Base-by-base conservation (phyloP, 2,329 filamentous ascomycete genomes). In the Cercospora zeina region DNA sequence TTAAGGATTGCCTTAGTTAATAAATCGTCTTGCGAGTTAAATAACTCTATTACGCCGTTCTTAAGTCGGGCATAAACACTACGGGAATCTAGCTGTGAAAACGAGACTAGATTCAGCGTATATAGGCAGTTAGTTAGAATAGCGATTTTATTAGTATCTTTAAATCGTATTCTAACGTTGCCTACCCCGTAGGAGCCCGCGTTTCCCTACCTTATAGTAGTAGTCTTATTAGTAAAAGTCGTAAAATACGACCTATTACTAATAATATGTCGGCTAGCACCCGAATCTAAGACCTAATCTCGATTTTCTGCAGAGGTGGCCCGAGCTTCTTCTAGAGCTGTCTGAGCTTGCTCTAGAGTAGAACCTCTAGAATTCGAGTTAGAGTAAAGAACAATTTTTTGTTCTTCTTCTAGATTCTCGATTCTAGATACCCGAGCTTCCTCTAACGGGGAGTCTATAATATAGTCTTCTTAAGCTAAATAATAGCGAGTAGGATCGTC, bases 101-200 rank as follows among this genome's bases (percentile, higher is more conserved):
- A 11, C n/a, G 50, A 56, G 13, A 57, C 31, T 56, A 61, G 24
- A 49, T 56, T 50, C 2, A 13, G 42, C 4, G 30, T 37, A 51
- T 33, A 61, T 50, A 61, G 59, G 30, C 14, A 61, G 31, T 61
- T 61, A 47, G 39, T 47, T n/a, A 56, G 21, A 47, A 50, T 50
- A 36, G 56, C 30, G 14, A 30, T 21, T 51, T 42, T 61, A 30
- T 45, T 49, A 39, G 42, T 61, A 53, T 57, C 42, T 50, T 36
- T 49, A 57, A 57, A 57, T 51, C 16, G 6, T 5, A 51, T 27
- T 30, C 24, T 27, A 30, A 51, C 24, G 24, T 51, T 14, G 3
- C 47, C 47, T 51, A 51, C 47, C 14, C 24, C 24, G 24, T 19
- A 36, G 30, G 27, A 31, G 37, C 47, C 24, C 6, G 24, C 21